Evolutionary conservation across 768 basidiomycete species (phyloP).

Genomic region (Phanerochaete sordida): DNA sequence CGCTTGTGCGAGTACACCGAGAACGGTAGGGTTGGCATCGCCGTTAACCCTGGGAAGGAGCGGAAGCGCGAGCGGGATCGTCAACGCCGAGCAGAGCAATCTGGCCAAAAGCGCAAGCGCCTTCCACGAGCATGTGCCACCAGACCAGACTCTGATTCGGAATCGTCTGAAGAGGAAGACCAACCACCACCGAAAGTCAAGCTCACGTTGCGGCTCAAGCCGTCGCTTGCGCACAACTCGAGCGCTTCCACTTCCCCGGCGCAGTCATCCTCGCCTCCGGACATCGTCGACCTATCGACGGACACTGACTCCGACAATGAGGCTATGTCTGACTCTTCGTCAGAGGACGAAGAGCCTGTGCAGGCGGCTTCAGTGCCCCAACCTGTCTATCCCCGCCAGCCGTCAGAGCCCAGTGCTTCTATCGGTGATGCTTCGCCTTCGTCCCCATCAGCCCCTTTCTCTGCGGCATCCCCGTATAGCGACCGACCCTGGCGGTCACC

Average conservation of each 20-base stretch:
- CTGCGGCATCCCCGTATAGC: slow-evolving; percentile 37
- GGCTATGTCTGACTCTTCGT: slow-evolving; percentile 28
- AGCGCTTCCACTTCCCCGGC: slow-evolving; percentile 16
- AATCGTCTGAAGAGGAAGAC: slow-evolving; percentile 29
- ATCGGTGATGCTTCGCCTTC: slow-evolving; percentile 35
- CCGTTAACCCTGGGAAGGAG: slow-evolving; percentile 23
- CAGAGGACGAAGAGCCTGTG: slow-evolving; percentile 28
- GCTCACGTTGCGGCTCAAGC: slow-evolving; percentile 62
- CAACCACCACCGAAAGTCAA: slow-evolving; percentile 61
- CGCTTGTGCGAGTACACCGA: slow-evolving; percentile 65
- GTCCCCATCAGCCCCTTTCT: slow-evolving; percentile 54
- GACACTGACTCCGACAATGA: slow-evolving; percentile 37
- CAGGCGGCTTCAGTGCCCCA: slow-evolving; percentile 16
- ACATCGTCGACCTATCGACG: slow-evolving; percentile 40
- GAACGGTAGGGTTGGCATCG: slow-evolving; percentile 36
- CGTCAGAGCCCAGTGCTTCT: neutral
- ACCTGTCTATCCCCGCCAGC: slow-evolving; percentile 16
- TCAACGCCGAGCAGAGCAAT: slow-evolving; percentile 32
- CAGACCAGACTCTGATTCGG: slow-evolving; percentile 21
- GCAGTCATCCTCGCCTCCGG: slow-evolving; percentile 18
- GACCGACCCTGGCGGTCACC: slow-evolving; percentile 47
- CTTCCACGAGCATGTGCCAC: slow-evolving; percentile 30
- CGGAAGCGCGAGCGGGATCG: slow-evolving; percentile 29
- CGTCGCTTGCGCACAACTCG: slow-evolving; percentile 33
- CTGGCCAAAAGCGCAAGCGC: slow-evolving; percentile 45